Conservation (phyloP, 352 stramenopile genomes). For the Globisporangium canariense region DNA sequence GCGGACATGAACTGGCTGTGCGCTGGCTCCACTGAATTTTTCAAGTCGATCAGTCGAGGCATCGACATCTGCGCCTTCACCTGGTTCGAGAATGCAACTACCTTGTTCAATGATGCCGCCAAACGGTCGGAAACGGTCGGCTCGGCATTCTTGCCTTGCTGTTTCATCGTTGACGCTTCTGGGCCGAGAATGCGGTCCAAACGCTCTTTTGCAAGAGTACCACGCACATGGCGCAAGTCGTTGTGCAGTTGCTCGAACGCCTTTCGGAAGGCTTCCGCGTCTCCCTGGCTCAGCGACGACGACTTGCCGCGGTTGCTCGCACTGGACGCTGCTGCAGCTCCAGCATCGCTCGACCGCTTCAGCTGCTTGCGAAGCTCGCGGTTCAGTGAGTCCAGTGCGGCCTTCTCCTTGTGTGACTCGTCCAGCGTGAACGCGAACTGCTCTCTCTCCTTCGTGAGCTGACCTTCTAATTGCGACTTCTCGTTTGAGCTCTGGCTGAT, state of each 20-base stretch:
- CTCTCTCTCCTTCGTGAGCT: slow-evolving; percentile 65
- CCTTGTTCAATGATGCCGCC: slow-evolving; percentile 37
- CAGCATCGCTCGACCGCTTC: slow-evolving; percentile 56
- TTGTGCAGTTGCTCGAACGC: slow-evolving; percentile 55
- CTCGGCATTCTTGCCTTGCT: neutral
- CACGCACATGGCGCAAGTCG: slow-evolving; percentile 47
- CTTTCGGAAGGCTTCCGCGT: slow-evolving; percentile 55
- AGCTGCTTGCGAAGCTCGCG: slow-evolving; percentile 79
- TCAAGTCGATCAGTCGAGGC: slow-evolving; percentile 64
- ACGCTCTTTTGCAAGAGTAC: slow-evolving; percentile 54
- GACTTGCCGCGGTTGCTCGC: slow-evolving; percentile 22
- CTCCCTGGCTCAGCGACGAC: slow-evolving; percentile 32
- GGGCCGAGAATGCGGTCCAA: slow-evolving; percentile 47
- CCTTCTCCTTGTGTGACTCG: slow-evolving; percentile 83
- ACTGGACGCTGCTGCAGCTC: slow-evolving; percentile 18
- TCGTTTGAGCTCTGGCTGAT: slow-evolving; percentile 30
- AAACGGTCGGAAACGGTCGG: slow-evolving; percentile 25
- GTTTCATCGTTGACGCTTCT: slow-evolving; percentile 7
- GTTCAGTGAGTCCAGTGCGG: slow-evolving; percentile 60
- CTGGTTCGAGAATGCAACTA: slow-evolving; percentile 40
- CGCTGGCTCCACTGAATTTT: slow-evolving; percentile 22
- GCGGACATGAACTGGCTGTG: slow-evolving; percentile 47
- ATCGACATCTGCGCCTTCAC: slow-evolving; percentile 65
- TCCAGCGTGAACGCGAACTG: slow-evolving; percentile 72
- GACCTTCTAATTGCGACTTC: slow-evolving; percentile 46